Conservation (phyloP, 345 rosid species). For the Syzygium jambos region DNA sequence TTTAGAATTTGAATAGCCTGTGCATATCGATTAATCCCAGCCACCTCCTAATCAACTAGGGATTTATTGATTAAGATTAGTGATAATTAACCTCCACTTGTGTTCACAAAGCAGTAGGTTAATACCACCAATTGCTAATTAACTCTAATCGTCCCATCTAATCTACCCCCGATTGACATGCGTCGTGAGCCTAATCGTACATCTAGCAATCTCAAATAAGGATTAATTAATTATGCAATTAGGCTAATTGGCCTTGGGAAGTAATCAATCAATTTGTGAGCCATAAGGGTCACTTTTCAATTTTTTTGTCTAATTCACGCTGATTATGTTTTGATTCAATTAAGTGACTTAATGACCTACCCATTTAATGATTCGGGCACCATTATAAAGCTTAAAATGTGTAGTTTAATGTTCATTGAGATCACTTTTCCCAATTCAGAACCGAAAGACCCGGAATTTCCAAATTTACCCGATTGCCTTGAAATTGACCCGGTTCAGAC, state of each 20-base stretch:
- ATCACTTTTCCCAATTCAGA: too few relatives aligned
- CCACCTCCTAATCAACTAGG: neutral
- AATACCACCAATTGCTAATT: neutral
- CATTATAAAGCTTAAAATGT: too few relatives aligned
- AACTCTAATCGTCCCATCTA: neutral
- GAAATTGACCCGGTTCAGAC: too few relatives aligned
- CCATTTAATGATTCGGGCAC: too few relatives aligned
- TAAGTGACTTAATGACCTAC: too few relatives aligned
- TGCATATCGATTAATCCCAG: neutral
- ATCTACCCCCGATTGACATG: neutral
- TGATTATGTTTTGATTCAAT: too few relatives aligned
- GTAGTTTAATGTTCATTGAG: too few relatives aligned
- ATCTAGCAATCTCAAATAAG: neutral
- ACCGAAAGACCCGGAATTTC: too few relatives aligned
- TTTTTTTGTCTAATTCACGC: too few relatives aligned
- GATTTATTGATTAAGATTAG: neutral
- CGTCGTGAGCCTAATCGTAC: neutral
- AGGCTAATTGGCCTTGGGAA: neutral
- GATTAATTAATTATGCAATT: neutral
- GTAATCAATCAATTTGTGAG: too few relatives aligned
- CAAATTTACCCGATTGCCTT: too few relatives aligned
- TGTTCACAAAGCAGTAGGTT: neutral
- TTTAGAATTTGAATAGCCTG: too few relatives aligned
- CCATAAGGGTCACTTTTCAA: neutral
- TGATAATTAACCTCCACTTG: neutral